Percentiles rank a stretch among this genome's conserved stretches.
These are phyloP conservation scores for Cryptosporidium sp. DNA, from an alignment of 169 alveolate species.

Conservation along the genomic window DNA sequence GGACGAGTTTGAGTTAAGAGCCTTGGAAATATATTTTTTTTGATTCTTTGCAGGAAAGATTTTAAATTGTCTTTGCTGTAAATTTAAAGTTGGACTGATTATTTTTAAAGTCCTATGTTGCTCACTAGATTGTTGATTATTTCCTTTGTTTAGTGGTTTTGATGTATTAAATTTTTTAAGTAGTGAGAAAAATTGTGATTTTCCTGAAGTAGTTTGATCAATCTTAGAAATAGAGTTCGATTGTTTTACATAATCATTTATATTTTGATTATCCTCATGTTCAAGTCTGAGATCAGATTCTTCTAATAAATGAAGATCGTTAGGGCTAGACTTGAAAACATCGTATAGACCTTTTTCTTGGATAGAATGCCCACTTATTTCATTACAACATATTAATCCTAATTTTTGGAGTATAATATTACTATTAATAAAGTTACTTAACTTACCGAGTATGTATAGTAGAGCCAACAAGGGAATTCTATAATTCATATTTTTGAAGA, in stretches of 20 bases:
- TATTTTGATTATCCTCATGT: background rate
- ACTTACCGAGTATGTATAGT: constrained; percentile 18
- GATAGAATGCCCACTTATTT: background rate
- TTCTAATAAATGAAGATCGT: no score
- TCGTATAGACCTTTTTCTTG: no score
- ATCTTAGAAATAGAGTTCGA: background rate
- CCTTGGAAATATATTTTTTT: background rate
- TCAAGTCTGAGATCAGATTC: background rate
- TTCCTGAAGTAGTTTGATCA: background rate
- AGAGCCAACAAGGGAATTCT: background rate
- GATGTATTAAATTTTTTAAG: background rate
- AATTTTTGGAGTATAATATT: background rate
- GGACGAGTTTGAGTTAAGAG: no score
- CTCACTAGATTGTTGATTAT: no score
- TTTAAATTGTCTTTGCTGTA: background rate
- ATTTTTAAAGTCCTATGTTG: background rate
- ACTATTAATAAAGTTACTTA: background rate
- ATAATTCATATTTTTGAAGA: constrained; percentile 23
- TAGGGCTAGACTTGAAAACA: background rate
- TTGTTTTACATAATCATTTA: background rate
- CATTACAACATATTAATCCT: background rate
- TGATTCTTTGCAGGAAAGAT: background rate
- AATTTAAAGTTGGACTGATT: background rate
- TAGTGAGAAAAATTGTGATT: background rate
- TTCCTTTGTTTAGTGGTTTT: background rate